These are phyloP conservation scores for Beauveria rudraprayagi DNA, from an alignment of 2,329 filamentous ascomycete species.

Conservation along the genomic window DNA sequence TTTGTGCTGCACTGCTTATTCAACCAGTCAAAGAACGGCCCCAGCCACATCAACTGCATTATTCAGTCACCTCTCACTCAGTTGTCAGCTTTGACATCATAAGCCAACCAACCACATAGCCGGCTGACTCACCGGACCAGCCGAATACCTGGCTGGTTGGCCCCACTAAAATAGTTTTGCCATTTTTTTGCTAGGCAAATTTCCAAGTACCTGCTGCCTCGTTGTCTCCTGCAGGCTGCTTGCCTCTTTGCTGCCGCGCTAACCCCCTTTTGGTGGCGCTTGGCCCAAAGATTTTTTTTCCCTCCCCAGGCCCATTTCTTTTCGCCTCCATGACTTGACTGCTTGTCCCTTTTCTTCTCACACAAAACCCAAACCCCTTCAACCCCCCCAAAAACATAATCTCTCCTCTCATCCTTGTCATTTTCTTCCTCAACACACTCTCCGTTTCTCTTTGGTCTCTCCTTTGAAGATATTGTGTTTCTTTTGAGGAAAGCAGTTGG, in stretches of 20 bases:
- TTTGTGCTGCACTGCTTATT: background rate
- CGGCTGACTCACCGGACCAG: background rate
- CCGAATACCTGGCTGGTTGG: background rate
- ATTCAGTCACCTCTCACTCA: background rate
- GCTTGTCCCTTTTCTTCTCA: slow-evolving; percentile 14
- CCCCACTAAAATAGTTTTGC: background rate
- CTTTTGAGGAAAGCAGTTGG: slow-evolving; percentile 32
- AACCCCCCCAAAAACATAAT: slow-evolving; percentile 3
- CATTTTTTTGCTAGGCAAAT: background rate
- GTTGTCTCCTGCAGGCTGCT: background rate
- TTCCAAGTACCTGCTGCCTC: background rate
- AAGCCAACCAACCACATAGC: background rate
- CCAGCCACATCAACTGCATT: background rate
- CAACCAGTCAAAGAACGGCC: background rate
- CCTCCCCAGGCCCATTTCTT: slow-evolving; percentile 17
- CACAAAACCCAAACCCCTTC: slow-evolving; percentile 24
- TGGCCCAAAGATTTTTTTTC: slow-evolving; percentile 11
- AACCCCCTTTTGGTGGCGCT: slow-evolving; percentile 11
- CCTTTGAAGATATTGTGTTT: slow-evolving; percentile 39
- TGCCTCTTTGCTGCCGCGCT: slow-evolving; percentile 6
- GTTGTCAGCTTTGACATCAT: background rate
- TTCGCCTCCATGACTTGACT: slow-evolving; percentile 18
- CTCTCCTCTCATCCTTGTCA: slow-evolving; percentile 22
- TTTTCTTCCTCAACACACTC: slow-evolving; percentile 21
- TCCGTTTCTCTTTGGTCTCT: slow-evolving; percentile 35